Evolutionary conservation across 768 basidiomycete genomes (phyloP), one percentile per base, ranked within the genome.

Genomic region (Tylopilus plumbeoviolaceoides): DNA sequence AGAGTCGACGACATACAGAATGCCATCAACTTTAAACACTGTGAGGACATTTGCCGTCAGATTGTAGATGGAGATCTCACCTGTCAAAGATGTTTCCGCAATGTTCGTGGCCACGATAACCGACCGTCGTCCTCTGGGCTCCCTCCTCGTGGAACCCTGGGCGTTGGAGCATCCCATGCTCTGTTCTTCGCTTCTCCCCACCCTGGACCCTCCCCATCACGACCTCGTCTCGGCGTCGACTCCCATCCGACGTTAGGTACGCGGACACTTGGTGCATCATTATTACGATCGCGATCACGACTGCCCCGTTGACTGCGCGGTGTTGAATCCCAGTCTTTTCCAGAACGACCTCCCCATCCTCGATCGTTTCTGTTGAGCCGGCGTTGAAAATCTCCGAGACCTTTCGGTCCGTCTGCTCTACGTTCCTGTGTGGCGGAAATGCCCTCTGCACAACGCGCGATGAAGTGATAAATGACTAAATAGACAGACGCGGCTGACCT

Each of bases 31-130:
- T 91, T 63, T 4, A 44, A 51, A 39, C 44, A 3, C 27, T 33
- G 38, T 67, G 33, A 59, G 47, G 17, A 6, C 41, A 28, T 23
- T 23, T 5, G n/a, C 23, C 9, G 7, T 11, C 30, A 30, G 3
- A 8, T 11, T 23, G 23, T 23, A 23, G 23, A 30, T n/a, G 18
- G 35, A 46, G 17, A 41, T 27, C 68, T 58, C 44, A 88, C 91
- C 89, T 7, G 95, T 99, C 60, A 98, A 72, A 0, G 97, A 98
- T 0, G 97, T 99, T 72, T 99, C 97, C 2, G 97, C 95, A 52
- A 98, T 99, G 70, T 99, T 99, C 5, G 95, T 99, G 1, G 97
- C 97, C n/a, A n/a, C n/a, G n/a, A n/a, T n/a, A n/a, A n/a, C n/a
- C n/a, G 78, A 23, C 73, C 79, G 47, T 81, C 85, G 31, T 85